Conservation (phyloP, 805 yeast species). For the Teunomyces pallodes region DNA sequence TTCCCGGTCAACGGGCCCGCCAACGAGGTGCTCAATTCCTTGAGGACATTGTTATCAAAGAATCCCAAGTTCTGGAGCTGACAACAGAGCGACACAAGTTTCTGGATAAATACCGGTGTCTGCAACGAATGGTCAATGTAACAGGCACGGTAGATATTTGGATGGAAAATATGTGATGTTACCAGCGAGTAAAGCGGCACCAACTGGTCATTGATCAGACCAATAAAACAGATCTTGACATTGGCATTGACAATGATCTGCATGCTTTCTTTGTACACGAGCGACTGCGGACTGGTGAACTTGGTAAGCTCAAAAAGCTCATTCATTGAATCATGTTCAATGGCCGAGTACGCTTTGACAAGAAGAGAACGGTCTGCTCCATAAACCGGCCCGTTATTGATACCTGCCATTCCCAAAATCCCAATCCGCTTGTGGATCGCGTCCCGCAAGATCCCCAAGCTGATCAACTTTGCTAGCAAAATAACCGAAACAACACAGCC, state of each 20-base stretch:
- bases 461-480: constrained; percentile 69
- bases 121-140: constrained; percentile 80
- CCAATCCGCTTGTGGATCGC: constrained; percentile 53
- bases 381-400: constrained; percentile 89
- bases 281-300: constrained; percentile 67
- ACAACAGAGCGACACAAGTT: constrained; percentile 71
- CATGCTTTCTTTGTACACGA: constrained; percentile 65
- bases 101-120: constrained; percentile 75
- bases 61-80: constrained; percentile 72
- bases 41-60: constrained; percentile 81
- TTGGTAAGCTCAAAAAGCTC: constrained; percentile 89
- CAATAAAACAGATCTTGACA: constrained; percentile 77
- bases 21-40: constrained; percentile 67
- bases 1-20: constrained; percentile 94
- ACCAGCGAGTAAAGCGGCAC: constrained; percentile 90
- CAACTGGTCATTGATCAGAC: constrained; percentile 89
- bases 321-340: constrained; percentile 81
- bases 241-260: constrained; percentile 63
- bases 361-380: constrained; percentile 83
- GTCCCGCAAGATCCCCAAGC: constrained; percentile 45
- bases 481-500: constrained; percentile 91
- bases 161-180: constrained; percentile 81
- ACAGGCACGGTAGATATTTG: constrained; percentile 84
- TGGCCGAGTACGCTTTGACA: constrained; percentile 84
- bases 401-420: constrained; percentile 91